phyloP scores from a whole-genome alignment of 1,284 basidiomycete genomes.

The Cutaneotrichosporon arboriforme region DNA sequence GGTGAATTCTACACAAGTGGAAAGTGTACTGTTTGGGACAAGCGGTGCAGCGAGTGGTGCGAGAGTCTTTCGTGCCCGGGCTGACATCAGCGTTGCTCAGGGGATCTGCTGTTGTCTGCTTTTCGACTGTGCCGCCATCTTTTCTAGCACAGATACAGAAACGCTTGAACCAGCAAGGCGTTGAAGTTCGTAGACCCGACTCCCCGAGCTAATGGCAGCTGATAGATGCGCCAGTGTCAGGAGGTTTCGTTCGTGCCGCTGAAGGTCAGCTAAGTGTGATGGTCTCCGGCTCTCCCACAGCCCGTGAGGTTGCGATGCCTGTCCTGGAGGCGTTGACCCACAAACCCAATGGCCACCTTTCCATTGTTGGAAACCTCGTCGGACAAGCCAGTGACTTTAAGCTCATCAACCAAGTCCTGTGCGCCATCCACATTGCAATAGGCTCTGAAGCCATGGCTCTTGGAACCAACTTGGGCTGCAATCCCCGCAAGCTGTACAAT shows the following conservation, averaged over 20 bases:
- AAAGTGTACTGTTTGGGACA: conserved; percentile 35
- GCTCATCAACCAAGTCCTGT: conserved; percentile 43
- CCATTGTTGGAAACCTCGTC: conserved; percentile 29
- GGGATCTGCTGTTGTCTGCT: conserved; percentile 39
- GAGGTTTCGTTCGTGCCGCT: conserved; percentile 43
- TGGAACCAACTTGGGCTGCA: conserved; percentile 39
- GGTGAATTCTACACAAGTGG: conserved; percentile 39
- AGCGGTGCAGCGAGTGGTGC: conserved; percentile 29
- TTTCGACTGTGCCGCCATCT: conserved; percentile 46
- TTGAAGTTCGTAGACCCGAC: conserved; percentile 26
- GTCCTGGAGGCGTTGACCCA: conserved; percentile 37
- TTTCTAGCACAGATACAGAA: conserved; percentile 27
- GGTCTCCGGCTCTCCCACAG: conserved; percentile 32
- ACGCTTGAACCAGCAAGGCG: conserved; percentile 33
- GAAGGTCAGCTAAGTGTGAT: conserved; percentile 45
- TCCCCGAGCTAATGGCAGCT: conserved; percentile 19
- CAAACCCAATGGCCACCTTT: conserved; percentile 28
- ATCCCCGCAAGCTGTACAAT: conserved; percentile 34
- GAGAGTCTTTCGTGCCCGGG: not conserved
- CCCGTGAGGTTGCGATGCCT: conserved; percentile 26
- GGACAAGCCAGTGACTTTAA: conserved; percentile 40
- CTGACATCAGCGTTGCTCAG: conserved; percentile 26
- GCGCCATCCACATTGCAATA: conserved; percentile 33
- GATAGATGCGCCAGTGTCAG: conserved; percentile 46
- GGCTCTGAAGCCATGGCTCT: conserved; percentile 42